Evolutionary conservation across 768 basidiomycete genomes (phyloP).

Genomic region (Baorangia bicolor): DNA sequence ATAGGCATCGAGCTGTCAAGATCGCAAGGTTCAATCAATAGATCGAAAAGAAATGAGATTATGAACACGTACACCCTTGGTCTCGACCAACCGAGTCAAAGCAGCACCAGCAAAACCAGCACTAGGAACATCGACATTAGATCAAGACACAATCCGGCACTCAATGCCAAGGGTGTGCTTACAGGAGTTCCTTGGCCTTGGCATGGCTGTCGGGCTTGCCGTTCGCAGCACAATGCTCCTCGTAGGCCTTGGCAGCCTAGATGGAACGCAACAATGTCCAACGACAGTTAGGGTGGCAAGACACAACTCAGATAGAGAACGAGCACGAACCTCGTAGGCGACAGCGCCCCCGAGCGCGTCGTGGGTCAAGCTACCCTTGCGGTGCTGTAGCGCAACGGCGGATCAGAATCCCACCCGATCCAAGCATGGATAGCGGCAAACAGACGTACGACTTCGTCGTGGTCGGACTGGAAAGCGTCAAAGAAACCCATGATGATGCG

Average conservation of each 20-base stretch:
- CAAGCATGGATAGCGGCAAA: not conserved
- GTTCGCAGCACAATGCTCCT: slow-evolving; percentile 8
- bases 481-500: slow-evolving; percentile 10
- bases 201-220: slow-evolving; percentile 24
- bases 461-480: not conserved
- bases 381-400: not conserved
- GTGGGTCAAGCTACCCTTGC: slow-evolving; percentile 16
- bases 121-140: slow-evolving; percentile 2
- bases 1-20: slow-evolving; percentile 1
- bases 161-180: not conserved
- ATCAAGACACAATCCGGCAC: not conserved
- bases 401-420: not conserved
- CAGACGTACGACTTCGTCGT: slow-evolving; percentile 5
- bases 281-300: not conserved
- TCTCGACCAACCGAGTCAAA: slow-evolving; percentile 7
- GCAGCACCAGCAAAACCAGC: slow-evolving; percentile 12
- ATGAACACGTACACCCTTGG: slow-evolving; percentile 18
- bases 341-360: slow-evolving; percentile 19
- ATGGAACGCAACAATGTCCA: not conserved
- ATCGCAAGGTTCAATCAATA: not conserved
- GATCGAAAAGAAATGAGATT: not conserved
- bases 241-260: slow-evolving; percentile 21
- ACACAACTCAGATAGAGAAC: not conserved
- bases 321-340: slow-evolving; percentile 17
- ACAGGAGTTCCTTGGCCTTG: slow-evolving; percentile 23